Evolutionary conservation across 2,329 filamentous ascomycete genomes (phyloP), one percentile per base, ranked within the genome.

Genomic region (Talaromyces pinophilus): DNA sequence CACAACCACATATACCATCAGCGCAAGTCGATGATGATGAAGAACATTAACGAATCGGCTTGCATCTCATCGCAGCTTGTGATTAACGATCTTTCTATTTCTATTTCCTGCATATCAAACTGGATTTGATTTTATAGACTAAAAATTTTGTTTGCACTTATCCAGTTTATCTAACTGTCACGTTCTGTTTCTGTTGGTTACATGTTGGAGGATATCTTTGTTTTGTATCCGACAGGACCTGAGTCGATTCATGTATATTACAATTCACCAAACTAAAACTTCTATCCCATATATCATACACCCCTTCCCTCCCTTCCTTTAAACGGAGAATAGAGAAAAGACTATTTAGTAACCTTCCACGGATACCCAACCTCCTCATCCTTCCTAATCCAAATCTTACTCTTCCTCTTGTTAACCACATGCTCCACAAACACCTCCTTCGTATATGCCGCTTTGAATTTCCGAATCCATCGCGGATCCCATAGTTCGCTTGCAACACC

Each of bases 401-500:
- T 90, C 85, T 90, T 92, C 86, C 92, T 96, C 85, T 97, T 97
- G 67, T 86, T 96, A 17, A 85, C 82, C 52, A 87, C 82, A 81
- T 99, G 93, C 84, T 98, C 95, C 52, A 94, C 94, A 87, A 94
- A 97, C 40, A 89, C 84, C 83, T 97, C 91, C 72, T 89, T 88
- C 65, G 89, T 89, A 75, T 91, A 82, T 72, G 88, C 82, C 72
- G 87, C 88, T 83, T 91, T 91, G 82, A 92, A 99, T 72, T 86
- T 87, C 72, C 91, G 87, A 70, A 98, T 92, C 81, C 91, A 99
- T 64, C 91, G 84, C 42, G 95, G 95, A 81, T 99, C 95, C 95
- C 95, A 99, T 22, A 99, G 86, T 80, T 99, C 95, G 70, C 90
- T 93, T 1, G 92, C 95, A 70, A 99, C 91, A 42, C 95, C 95